Conservation (phyloP, 106 monocot species). For the Dactylorhiza incarnata region DNA sequence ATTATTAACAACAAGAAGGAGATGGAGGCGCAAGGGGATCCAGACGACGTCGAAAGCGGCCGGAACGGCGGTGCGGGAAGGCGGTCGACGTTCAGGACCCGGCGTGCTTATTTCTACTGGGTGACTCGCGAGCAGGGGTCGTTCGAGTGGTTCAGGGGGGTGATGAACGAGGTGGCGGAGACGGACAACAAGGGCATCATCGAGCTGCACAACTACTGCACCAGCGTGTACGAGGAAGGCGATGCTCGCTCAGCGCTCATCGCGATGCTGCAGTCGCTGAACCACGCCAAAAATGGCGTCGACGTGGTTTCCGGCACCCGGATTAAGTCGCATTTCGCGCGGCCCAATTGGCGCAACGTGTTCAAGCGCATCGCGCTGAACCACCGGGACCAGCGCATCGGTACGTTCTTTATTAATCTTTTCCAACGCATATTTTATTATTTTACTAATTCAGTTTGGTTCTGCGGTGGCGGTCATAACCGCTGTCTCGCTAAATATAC, state of each 20-base stretch:
- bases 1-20: slow-evolving; percentile 77
- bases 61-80: background rate
- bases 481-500: too few relatives aligned
- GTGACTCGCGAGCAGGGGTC: slow-evolving; percentile 85
- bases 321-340: slow-evolving; percentile 86
- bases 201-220: slow-evolving; percentile 93
- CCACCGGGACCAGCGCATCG: slow-evolving; percentile 41
- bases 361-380: slow-evolving; percentile 72
- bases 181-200: slow-evolving; percentile 52
- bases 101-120: slow-evolving; percentile 89
- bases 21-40: slow-evolving; percentile 15
- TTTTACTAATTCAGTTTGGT: too few relatives aligned
- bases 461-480: too few relatives aligned
- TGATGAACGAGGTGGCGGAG: slow-evolving; percentile 96
- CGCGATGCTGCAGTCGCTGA: slow-evolving; percentile 78
- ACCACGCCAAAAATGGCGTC: slow-evolving; percentile 80
- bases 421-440: background rate
- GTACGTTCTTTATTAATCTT: slow-evolving; percentile 7
- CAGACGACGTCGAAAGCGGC: slow-evolving; percentile 7
- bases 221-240: slow-evolving; percentile 97
- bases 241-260: slow-evolving; percentile 86
- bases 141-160: slow-evolving; percentile 94
- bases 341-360: slow-evolving; percentile 83
- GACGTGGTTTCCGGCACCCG: slow-evolving; percentile 84
- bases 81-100: slow-evolving; percentile 37